phyloP scores from a whole-genome alignment of 257 asterid genomes.

The Orobanche coerulescens region DNA sequence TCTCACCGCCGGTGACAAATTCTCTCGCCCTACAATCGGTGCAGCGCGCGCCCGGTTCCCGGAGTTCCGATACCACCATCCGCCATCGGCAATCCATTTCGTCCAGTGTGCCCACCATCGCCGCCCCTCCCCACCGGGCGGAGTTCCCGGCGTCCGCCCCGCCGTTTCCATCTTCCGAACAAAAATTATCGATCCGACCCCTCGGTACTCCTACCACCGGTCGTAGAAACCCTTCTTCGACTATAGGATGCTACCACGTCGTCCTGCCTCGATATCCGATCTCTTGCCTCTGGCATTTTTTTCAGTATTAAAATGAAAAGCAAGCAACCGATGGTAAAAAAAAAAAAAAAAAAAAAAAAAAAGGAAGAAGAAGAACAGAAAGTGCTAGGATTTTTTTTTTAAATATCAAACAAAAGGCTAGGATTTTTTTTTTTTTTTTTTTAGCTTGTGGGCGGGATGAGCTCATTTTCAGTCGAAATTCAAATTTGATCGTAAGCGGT shows the following conservation, averaged over 20 bases:
- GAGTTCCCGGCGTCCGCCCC: no score
- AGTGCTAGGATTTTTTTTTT: not conserved
- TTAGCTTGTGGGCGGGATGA: no score
- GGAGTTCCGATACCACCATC: constrained; percentile 30
- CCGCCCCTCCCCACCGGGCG: no score
- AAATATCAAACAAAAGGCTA: constrained; percentile 20
- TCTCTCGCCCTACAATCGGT: constrained; percentile 31
- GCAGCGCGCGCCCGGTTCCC: constrained; percentile 26
- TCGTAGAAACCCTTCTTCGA: constrained; percentile 27
- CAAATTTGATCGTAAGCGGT: constrained; percentile 20
- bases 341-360: not conserved
- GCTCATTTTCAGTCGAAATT: constrained; percentile 19
- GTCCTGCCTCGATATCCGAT: constrained; percentile 46
- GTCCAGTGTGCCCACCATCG: constrained; percentile 34
- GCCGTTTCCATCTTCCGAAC: no score
- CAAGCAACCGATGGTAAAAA: not conserved
- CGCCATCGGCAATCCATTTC: constrained; percentile 16
- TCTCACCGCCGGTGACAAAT: constrained; percentile 32
- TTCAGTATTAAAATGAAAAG: not conserved
- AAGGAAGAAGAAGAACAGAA: not conserved
- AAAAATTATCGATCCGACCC: constrained; percentile 17
- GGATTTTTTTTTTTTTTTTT: no score
- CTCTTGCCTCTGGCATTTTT: constrained; percentile 61
- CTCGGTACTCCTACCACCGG: constrained; percentile 17
- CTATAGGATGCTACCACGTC: no score